phyloP scores from a whole-genome alignment of 148 eudicot genomes.

The Amaranthus cruentus region DNA sequence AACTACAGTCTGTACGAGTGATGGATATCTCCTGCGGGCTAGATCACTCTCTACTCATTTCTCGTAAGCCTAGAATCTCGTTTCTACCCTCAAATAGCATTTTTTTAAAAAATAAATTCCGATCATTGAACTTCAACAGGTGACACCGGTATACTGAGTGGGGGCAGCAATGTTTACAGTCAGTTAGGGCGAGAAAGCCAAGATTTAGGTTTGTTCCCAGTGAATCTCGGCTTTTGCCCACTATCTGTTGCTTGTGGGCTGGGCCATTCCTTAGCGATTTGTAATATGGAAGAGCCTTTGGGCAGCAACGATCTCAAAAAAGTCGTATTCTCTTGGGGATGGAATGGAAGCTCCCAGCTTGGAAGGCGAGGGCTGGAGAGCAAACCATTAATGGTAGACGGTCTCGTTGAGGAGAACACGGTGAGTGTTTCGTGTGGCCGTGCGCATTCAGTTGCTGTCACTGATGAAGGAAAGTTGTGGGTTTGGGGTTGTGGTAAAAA shows the following conservation, averaged over 20 bases:
- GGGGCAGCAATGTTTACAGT: slow-evolving; percentile 82
- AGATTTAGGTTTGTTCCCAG: slow-evolving; percentile 55
- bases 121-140: slow-evolving; percentile 34
- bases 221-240: slow-evolving; percentile 47
- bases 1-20: slow-evolving; percentile 43
- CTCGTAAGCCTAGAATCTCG: slow-evolving; percentile 46
- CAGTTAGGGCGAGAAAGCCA: slow-evolving; percentile 64
- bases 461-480: slow-evolving; percentile 55
- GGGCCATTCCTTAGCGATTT: slow-evolving; percentile 82
- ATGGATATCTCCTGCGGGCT: slow-evolving; percentile 77
- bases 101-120: not conserved
- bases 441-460: slow-evolving; percentile 73
- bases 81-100: not conserved
- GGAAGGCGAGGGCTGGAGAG: slow-evolving; percentile 70
- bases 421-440: slow-evolving; percentile 66
- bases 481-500: slow-evolving; percentile 93
- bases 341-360: slow-evolving; percentile 80
- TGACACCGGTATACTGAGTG: slow-evolving; percentile 68
- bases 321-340: slow-evolving; percentile 79
- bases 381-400: slow-evolving; percentile 49
- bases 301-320: slow-evolving; percentile 18
- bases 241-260: slow-evolving; percentile 66
- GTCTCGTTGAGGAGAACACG: slow-evolving; percentile 46
- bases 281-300: slow-evolving; percentile 30
- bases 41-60: slow-evolving; percentile 77